phyloP scores from a whole-genome alignment of 768 basidiomycete genomes.

The Rubroboletus pulcherrimus region DNA sequence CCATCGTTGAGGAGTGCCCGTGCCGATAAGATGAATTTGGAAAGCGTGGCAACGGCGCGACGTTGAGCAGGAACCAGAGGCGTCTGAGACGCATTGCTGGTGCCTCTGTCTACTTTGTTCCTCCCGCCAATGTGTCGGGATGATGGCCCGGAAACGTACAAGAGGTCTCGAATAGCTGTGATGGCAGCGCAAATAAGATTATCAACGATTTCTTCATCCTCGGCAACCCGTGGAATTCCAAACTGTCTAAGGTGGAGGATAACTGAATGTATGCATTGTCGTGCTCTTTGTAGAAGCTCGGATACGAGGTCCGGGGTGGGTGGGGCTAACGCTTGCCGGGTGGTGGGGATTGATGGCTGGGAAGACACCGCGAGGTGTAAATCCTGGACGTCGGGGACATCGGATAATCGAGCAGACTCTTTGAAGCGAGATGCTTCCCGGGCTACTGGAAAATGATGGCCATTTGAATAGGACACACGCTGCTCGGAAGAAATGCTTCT shows the following conservation, averaged over 20 bases:
- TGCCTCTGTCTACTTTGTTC: slow-evolving; percentile 19
- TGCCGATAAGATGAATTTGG: slow-evolving; percentile 81
- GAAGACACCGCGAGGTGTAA: background rate
- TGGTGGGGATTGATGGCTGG: background rate
- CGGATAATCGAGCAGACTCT: background rate
- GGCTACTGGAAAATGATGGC: background rate
- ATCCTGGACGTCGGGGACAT: slow-evolving; percentile 6
- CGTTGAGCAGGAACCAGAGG: slow-evolving; percentile 73
- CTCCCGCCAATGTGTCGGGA: slow-evolving; percentile 53
- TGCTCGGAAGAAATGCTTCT: slow-evolving; percentile 5
- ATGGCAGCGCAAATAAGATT: slow-evolving; percentile 57
- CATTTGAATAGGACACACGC: background rate
- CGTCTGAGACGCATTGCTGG: slow-evolving; percentile 44
- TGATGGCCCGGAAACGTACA: slow-evolving; percentile 59
- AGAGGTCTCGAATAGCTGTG: slow-evolving; percentile 62
- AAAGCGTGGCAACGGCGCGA: slow-evolving; percentile 81
- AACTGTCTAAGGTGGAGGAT: slow-evolving; percentile 53
- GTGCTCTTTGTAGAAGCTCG: slow-evolving; percentile 55
- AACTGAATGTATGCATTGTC: slow-evolving; percentile 56
- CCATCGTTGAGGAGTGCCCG: slow-evolving; percentile 64
- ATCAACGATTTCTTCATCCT: slow-evolving; percentile 58
- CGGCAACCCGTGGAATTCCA: slow-evolving; percentile 42
- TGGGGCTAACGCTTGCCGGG: slow-evolving; percentile 51
- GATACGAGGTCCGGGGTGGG: slow-evolving; percentile 53
- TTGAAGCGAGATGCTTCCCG: slow-evolving; percentile 7